Percentiles rank a stretch among this genome's conserved stretches.
Evolutionary conservation across 225 moss, liverwort and hornwort genomes (phyloP).

Genomic region (Ulota crispa): DNA sequence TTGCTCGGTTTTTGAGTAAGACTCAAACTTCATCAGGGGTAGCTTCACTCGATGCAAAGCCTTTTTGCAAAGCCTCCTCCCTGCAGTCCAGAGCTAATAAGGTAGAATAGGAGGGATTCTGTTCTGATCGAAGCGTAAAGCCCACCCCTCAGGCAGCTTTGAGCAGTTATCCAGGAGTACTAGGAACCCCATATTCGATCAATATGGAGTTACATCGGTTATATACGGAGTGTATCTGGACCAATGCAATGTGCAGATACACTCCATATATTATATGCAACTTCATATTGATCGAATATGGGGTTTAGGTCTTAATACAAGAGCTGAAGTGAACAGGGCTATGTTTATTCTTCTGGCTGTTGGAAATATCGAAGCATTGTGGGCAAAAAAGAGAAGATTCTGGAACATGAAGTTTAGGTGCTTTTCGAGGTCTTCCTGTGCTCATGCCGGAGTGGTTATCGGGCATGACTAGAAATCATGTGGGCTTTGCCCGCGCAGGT

Average conservation of each 20-base stretch:
- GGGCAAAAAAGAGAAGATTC: no score
- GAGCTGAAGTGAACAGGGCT: fast-evolving
- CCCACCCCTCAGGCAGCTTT: background rate
- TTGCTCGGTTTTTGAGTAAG: no score
- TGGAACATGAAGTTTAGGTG: no score
- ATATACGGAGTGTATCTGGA: no score
- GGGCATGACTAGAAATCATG: conserved; percentile 92
- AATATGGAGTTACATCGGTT: no score
- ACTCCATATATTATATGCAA: no score
- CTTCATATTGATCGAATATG: no score
- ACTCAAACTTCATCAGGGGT: no score
- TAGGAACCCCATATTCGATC: no score
- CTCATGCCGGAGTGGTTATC: conserved; percentile 93
- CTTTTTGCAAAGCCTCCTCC: no score
- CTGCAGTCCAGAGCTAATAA: background rate
- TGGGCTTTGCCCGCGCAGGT: conserved; percentile 86
- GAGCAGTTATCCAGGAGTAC: background rate
- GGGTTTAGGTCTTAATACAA: background rate
- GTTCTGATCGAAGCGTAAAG: background rate
- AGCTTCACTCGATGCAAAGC: no score
- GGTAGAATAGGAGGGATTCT: background rate
- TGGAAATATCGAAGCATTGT: background rate
- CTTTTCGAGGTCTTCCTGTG: background rate
- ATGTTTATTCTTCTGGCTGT: fast-evolving
- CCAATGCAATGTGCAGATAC: no score